Evolutionary conservation across 176 grass and related monocot genomes (phyloP).

Genomic region (Stipa capillata): DNA sequence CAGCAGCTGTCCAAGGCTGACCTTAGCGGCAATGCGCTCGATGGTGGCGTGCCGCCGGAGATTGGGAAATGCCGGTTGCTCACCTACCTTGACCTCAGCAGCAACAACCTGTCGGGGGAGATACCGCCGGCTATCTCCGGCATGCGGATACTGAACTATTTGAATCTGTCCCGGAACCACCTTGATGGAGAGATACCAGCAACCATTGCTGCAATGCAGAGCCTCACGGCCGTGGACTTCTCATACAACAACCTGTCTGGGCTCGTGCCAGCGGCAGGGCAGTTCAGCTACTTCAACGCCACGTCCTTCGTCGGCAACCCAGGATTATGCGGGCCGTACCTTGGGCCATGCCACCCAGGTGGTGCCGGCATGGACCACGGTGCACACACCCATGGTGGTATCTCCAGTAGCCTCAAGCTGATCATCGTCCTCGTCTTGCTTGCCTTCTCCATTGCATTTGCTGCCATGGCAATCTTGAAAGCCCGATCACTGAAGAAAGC

Average conservation of each 20-base stretch:
- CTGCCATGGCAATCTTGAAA: conserved; percentile 63
- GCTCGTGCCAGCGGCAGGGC: conserved; percentile 69
- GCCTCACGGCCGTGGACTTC: conserved; percentile 92
- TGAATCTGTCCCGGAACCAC: conserved; percentile 78
- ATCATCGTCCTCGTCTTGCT: conserved; percentile 70
- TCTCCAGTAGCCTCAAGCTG: conserved; percentile 78
- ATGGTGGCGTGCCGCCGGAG: conserved; percentile 46
- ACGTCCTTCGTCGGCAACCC: conserved; percentile 85
- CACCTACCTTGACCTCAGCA: conserved; percentile 73
- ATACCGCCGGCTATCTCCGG: conserved; percentile 60
- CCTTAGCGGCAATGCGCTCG: conserved; percentile 54
- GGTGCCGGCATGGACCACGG: background rate
- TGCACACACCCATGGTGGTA: conserved; percentile 17
- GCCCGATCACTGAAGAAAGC: conserved; percentile 83
- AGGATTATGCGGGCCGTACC: conserved; percentile 63
- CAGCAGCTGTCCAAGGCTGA: conserved; percentile 84
- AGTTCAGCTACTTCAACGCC: conserved; percentile 98
- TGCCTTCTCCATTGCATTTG: conserved; percentile 72
- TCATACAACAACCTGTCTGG: conserved; percentile 96
- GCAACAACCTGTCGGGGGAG: conserved; percentile 64
- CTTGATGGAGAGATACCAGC: conserved; percentile 68
- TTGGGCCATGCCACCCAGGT: conserved; percentile 43
- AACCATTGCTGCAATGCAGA: conserved; percentile 84
- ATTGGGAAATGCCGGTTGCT: conserved; percentile 74
- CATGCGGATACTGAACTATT: conserved; percentile 85